Evolutionary conservation across 2,329 filamentous ascomycete species (phyloP), one percentile per base, ranked within the genome.

Genomic region (Celoporthe dispersa): DNA sequence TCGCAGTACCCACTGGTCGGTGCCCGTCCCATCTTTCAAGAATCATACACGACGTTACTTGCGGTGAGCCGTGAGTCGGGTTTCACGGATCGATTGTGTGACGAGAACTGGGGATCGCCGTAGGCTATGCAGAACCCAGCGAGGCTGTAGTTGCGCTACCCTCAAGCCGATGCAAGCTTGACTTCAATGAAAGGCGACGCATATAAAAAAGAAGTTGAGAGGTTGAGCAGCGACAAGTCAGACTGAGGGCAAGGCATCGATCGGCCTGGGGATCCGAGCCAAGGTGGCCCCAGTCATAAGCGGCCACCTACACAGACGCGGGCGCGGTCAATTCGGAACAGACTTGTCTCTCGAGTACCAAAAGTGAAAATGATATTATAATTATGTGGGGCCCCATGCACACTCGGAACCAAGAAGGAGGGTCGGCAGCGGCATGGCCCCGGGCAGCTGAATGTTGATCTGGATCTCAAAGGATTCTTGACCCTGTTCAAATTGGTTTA

Each of bases 1-100:
- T 76, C 75, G 72, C 75, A 77, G 70, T 75, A 76, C 44, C 75
- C 75, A 67, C 76, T 77, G 12, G 74, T 76, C 48, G 75, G 76
- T 14, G 73, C 73, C 22, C 75, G 73, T 37, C 75, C 75, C 75
- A 77, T 77, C 44, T 63, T 55, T 48, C 41, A 55, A 16, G 35
- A 39, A 12, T 19, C 11, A 28, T 28, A 28, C 8, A 7, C n/a
- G n/a, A 11, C n/a, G 51, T 55, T 25, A n/a, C 44, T 48, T 8
- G 44, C 19, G 4, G 6, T 22, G 44, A 9, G 22, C 7, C 19
- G 44, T 19, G 22, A 19, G 22, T 7, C 0, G 19, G 7, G 41
- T n/a, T 48, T 48, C 7, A n/a, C 19, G 44, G 44, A 44, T 44
- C 41, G 16, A 44, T 19, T 19, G 19, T 19, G 22, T 22, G 41